Evolutionary conservation across 106 monocot genomes (phyloP).

Genomic region (Iris macrosiphon): DNA sequence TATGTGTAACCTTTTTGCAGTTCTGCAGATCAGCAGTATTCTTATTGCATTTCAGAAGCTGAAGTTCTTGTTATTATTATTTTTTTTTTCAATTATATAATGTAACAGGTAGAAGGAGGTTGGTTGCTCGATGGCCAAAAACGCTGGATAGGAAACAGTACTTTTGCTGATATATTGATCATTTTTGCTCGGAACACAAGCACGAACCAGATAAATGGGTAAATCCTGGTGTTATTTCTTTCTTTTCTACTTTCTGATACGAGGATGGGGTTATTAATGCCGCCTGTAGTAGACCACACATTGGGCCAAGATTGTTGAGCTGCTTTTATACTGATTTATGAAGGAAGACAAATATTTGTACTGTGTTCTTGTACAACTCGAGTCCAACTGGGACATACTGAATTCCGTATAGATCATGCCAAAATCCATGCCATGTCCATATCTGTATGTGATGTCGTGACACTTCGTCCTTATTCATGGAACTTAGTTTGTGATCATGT

Average conservation of each 20-base stretch:
- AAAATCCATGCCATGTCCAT: too few relatives aligned
- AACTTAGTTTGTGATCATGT: too few relatives aligned
- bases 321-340: background rate
- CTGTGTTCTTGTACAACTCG: background rate
- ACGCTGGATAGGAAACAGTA: constrained; percentile 92
- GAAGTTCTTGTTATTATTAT: too few relatives aligned
- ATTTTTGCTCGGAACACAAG: constrained; percentile 75
- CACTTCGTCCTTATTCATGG: too few relatives aligned
- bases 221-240: constrained; percentile 9
- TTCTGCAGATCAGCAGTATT: background rate
- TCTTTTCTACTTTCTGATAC: background rate
- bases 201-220: constrained; percentile 92
- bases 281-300: too few relatives aligned
- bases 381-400: too few relatives aligned
- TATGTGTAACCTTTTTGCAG: background rate
- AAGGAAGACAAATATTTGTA: background rate
- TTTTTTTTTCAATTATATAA: background rate
- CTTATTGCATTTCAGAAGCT: background rate
- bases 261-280: too few relatives aligned
- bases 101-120: constrained; percentile 71
- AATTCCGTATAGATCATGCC: too few relatives aligned
- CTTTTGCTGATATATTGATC: constrained; percentile 88
- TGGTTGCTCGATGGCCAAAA: constrained; percentile 96
- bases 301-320: too few relatives aligned
- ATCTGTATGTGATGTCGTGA: too few relatives aligned